A percentile compares a stretch with the other conserved stretches of the same genome.
Conservation (phyloP, 441 rosid species). For the Hura crepitans region DNA sequence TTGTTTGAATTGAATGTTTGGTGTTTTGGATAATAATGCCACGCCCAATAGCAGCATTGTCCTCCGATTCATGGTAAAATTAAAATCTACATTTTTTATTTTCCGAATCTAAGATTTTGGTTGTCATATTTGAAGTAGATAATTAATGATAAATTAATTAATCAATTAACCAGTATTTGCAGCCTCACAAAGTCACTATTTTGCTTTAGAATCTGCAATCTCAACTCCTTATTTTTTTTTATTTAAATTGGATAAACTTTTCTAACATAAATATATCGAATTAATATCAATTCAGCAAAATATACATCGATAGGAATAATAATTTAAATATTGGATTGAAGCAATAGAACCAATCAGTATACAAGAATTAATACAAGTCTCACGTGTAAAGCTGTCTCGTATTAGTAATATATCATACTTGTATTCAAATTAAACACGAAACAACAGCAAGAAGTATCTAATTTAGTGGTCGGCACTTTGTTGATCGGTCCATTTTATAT, state of each 20-base stretch:
- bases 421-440: background rate
- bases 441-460: no score
- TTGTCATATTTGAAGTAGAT: background rate
- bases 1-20: conserved; percentile 12
- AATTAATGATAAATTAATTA: background rate
- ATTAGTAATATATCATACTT: background rate
- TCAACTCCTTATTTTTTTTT: no score
- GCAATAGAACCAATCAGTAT: background rate
- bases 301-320: no score
- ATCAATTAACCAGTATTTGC: background rate
- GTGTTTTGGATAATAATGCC: background rate
- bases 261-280: no score
- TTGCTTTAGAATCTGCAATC: no score
- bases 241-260: no score
- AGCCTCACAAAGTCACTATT: background rate
- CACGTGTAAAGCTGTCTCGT: background rate
- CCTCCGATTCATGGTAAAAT: background rate
- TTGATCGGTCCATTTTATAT: no score
- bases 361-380: background rate
- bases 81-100: background rate
- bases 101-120: background rate
- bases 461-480: no score
- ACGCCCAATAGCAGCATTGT: background rate
- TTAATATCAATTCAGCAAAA: no score
- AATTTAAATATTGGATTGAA: no score